These are phyloP conservation scores for Phalaenopsis aphrodite DNA, from an alignment of 106 monocot genomes.

Conservation along the genomic window DNA sequence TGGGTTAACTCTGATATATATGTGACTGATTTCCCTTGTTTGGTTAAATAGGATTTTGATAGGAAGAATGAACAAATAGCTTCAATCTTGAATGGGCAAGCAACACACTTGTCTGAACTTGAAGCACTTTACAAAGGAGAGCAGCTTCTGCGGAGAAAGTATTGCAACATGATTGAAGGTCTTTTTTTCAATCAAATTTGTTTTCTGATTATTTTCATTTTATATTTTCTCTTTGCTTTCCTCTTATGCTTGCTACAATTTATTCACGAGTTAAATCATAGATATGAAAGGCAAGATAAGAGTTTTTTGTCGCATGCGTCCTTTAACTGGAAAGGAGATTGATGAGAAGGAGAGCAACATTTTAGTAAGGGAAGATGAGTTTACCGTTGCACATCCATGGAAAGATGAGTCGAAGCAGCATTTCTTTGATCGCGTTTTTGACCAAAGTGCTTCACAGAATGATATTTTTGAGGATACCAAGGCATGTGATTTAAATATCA, in stretches of 20 bases:
- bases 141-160: constrained; percentile 75
- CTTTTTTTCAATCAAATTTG: background rate
- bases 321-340: constrained; percentile 73
- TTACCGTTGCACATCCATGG: constrained; percentile 89
- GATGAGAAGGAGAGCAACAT: constrained; percentile 44
- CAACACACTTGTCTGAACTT: constrained; percentile 61
- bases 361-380: constrained; percentile 62
- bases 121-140: constrained; percentile 90
- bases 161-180: constrained; percentile 98
- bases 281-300: constrained; percentile 99
- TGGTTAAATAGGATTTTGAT: constrained; percentile 65
- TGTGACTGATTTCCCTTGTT: background rate
- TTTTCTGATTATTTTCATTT: background rate
- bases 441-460: constrained; percentile 67
- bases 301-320: constrained; percentile 85
- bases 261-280: constrained; percentile 4
- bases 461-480: constrained; percentile 96
- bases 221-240: background rate
- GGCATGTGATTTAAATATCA: constrained; percentile 26
- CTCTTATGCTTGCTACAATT: background rate
- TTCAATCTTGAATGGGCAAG: constrained; percentile 82
- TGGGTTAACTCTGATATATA: too few species aligned
- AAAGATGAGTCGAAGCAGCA: constrained; percentile 88
- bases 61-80: constrained; percentile 92
- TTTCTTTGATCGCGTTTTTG: constrained; percentile 83